Evolutionary conservation across 2,329 filamentous ascomycete species (phyloP).

Genomic region (Fusarium napiforme): DNA sequence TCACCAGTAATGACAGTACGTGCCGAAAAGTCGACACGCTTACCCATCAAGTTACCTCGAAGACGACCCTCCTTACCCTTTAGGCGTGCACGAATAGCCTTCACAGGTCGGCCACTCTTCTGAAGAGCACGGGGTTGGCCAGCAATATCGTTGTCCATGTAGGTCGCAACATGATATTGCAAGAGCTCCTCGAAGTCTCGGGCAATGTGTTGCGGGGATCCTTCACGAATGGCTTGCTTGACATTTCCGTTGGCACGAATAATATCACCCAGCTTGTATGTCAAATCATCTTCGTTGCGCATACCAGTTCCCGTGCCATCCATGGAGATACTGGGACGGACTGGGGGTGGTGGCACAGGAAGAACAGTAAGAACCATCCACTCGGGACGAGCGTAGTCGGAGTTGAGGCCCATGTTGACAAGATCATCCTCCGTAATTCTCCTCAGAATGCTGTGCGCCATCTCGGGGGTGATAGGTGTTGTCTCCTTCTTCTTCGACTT

Average conservation of each 20-base stretch:
- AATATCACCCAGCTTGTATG: conserved; percentile 98
- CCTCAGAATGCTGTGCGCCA: conserved; percentile 87
- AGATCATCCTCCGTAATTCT: conserved; percentile 86
- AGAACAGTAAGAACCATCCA: conserved; percentile 98
- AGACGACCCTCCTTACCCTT: conserved; percentile 99
- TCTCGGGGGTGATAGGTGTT: conserved; percentile 82
- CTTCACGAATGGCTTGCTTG: conserved; percentile 88
- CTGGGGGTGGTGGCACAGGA: conserved; percentile 93
- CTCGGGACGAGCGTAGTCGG: conserved; percentile 93
- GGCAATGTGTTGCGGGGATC: conserved; percentile 89
- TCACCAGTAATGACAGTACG: conserved; percentile 99
- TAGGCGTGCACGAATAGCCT: conserved; percentile 94
- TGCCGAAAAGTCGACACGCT: conserved; percentile 98
- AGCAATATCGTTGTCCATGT: conserved; percentile 99
- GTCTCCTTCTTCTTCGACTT: conserved; percentile 77
- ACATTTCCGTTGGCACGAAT: conserved; percentile 98
- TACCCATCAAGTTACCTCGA: conserved; percentile 98
- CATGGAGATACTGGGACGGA: conserved; percentile 96
- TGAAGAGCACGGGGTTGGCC: conserved; percentile 94
- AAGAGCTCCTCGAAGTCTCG: conserved; percentile 90
- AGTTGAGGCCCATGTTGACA: conserved; percentile 88
- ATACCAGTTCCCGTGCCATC: conserved; percentile 92
- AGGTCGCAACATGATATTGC: conserved; percentile 98
- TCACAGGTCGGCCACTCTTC: conserved; percentile 95
- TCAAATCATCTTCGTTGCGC: conserved; percentile 98